Evolutionary conservation across 371 early-diverging fungal genomes (phyloP).

Genomic region (Syncephalis plumigaleata): DNA sequence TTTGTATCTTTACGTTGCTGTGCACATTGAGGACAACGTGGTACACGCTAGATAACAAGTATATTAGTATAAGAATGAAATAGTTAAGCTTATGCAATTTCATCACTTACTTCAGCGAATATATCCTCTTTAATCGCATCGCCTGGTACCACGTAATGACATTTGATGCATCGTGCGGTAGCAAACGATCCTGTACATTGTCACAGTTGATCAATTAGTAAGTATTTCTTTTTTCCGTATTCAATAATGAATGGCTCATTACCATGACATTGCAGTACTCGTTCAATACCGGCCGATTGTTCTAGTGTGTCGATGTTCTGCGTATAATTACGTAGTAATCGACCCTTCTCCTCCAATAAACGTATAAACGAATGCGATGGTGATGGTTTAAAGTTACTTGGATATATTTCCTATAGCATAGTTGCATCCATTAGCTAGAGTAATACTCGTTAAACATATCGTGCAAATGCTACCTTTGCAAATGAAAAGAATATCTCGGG

Average conservation of each 20-base stretch:
- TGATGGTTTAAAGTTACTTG: conserved; percentile 80
- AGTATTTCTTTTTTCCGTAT: not conserved
- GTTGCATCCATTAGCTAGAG: not conserved
- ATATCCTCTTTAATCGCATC: conserved; percentile 61
- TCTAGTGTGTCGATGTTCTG: conserved; percentile 98
- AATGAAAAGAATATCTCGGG: conserved; percentile 90
- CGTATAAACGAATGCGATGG: conserved; percentile 86
- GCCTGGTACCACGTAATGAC: conserved; percentile 58
- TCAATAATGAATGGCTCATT: not conserved
- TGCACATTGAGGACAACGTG: conserved; percentile 27
- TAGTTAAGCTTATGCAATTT: no score
- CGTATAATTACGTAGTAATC: conserved; percentile 86
- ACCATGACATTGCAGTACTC: conserved; percentile 82
- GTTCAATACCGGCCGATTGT: conserved; percentile 69
- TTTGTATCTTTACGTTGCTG: conserved; percentile 28
- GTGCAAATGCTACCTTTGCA: conserved; percentile 35
- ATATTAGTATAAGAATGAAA: no score
- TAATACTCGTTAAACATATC: no score
- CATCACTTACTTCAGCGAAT: conserved; percentile 18
- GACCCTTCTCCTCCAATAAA: conserved; percentile 59
- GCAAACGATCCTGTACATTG: conserved; percentile 60
- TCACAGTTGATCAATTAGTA: not conserved
- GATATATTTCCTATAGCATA: conserved; percentile 48
- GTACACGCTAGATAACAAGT: conserved; percentile 16
- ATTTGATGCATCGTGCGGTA: conserved; percentile 76